These are phyloP conservation scores for Russula virescens DNA, from an alignment of 768 basidiomycete species.

Conservation along the genomic window DNA sequence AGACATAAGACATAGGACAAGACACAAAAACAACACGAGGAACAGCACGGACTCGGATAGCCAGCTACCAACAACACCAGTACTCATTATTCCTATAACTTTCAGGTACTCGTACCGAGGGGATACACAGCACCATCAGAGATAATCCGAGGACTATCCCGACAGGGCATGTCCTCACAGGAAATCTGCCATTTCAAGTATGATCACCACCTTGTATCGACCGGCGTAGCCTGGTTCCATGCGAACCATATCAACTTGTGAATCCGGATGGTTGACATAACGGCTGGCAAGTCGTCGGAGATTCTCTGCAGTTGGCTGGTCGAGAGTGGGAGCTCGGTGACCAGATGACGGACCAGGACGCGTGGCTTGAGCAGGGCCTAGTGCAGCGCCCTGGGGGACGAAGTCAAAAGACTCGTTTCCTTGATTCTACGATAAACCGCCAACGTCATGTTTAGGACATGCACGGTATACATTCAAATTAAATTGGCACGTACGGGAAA, in stretches of 20 bases:
- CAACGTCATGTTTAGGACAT: neutral
- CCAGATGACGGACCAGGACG: neutral
- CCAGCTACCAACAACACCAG: neutral
- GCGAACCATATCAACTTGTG: neutral
- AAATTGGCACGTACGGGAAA: neutral
- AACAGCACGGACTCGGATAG: neutral
- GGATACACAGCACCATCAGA: neutral
- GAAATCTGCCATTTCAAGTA: neutral
- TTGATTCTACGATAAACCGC: neutral
- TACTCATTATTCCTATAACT: too few species aligned
- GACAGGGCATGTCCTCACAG: neutral
- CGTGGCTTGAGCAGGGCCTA: neutral
- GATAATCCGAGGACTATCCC: neutral
- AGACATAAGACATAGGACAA: neutral
- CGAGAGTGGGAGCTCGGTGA: neutral
- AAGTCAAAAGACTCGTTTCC: neutral
- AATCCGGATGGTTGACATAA: neutral
- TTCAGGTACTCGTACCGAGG: too few species aligned
- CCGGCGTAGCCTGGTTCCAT: neutral
- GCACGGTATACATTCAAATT: neutral
- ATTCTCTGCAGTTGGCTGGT: neutral
- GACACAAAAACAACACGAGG: neutral
- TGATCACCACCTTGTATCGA: neutral
- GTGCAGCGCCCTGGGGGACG: neutral
- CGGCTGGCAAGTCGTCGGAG: neutral